phyloP scores from a whole-genome alignment of 2,329 filamentous ascomycete species.

The Fusarium lateritium region DNA sequence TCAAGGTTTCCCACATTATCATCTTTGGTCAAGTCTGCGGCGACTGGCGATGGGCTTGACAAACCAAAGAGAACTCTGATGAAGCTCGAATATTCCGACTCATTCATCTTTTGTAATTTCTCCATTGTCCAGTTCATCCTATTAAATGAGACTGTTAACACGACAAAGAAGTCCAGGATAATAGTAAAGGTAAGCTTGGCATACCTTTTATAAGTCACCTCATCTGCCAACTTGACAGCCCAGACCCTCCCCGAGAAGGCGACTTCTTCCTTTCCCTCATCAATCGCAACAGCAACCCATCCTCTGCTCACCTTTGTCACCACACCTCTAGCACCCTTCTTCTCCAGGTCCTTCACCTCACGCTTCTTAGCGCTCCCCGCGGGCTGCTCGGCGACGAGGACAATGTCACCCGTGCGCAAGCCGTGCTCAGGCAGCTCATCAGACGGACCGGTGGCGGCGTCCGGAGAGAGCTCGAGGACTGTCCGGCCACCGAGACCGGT shows the following conservation, averaged over 20 bases:
- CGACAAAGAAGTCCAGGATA: not conserved
- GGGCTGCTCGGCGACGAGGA: constrained; percentile 81
- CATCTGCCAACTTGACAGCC: constrained; percentile 77
- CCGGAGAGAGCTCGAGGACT: constrained; percentile 83
- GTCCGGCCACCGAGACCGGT: constrained; percentile 94
- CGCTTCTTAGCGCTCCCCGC: constrained; percentile 79
- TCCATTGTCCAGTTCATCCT: constrained; percentile 77
- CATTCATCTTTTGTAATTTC: constrained; percentile 69
- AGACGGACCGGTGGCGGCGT: constrained; percentile 74
- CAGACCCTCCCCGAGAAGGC: constrained; percentile 67
- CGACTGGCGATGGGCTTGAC: constrained; percentile 65
- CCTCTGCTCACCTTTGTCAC: constrained; percentile 74
- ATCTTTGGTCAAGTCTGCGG: constrained; percentile 58
- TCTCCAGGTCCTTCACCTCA: constrained; percentile 79
- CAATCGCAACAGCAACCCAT: constrained; percentile 76
- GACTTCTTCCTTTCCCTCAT: constrained; percentile 71
- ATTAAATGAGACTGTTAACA: not conserved
- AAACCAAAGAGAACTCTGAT: constrained; percentile 75
- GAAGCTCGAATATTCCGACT: constrained; percentile 71
- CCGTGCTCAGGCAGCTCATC: constrained; percentile 80
- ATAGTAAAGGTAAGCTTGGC: constrained; percentile 1
- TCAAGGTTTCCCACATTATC: constrained; percentile 64
- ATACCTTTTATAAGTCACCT: constrained; percentile 74
- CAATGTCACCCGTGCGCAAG: constrained; percentile 82
- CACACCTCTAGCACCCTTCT: constrained; percentile 78